These are phyloP conservation scores for Porphyrellus cyaneotinctus DNA, from an alignment of 768 basidiomycete species.

Conservation along the genomic window DNA sequence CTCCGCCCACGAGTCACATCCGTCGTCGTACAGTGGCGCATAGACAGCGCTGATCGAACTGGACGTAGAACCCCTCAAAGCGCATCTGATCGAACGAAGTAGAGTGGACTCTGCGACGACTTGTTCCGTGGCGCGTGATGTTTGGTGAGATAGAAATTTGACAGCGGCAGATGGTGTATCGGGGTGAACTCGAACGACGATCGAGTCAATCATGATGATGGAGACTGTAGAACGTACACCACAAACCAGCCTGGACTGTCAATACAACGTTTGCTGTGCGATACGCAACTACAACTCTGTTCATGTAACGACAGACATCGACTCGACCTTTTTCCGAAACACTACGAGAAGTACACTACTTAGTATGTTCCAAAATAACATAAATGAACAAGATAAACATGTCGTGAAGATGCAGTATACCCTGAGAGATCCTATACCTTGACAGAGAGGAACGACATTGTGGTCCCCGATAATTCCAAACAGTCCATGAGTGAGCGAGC, in stretches of 20 bases:
- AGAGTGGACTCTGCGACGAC: slow-evolving; percentile 35
- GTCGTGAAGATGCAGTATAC: slow-evolving; percentile 33
- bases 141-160: slow-evolving; percentile 36
- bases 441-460: slow-evolving; percentile 21
- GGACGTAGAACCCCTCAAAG: slow-evolving; percentile 52
- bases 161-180: slow-evolving; percentile 42
- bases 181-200: slow-evolving; percentile 40
- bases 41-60: slow-evolving; percentile 40
- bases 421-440: slow-evolving; percentile 31
- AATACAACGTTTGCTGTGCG: too few species aligned
- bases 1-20: slow-evolving; percentile 43
- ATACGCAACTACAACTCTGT: too few species aligned
- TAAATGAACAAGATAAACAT: slow-evolving; percentile 38
- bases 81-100: slow-evolving; percentile 54
- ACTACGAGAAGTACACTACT: slow-evolving; percentile 30
- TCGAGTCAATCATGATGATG: slow-evolving; percentile 17
- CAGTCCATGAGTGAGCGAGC: slow-evolving; percentile 29
- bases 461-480: slow-evolving; percentile 29
- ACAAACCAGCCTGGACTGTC: too few species aligned
- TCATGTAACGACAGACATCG: background rate
- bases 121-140: slow-evolving; percentile 12
- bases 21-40: slow-evolving; percentile 38
- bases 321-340: background rate
- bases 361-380: slow-evolving; percentile 34
- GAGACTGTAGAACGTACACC: background rate